phyloP scores from a whole-genome alignment of 306 rosid genomes.

The Oemleria cerasiformis region DNA sequence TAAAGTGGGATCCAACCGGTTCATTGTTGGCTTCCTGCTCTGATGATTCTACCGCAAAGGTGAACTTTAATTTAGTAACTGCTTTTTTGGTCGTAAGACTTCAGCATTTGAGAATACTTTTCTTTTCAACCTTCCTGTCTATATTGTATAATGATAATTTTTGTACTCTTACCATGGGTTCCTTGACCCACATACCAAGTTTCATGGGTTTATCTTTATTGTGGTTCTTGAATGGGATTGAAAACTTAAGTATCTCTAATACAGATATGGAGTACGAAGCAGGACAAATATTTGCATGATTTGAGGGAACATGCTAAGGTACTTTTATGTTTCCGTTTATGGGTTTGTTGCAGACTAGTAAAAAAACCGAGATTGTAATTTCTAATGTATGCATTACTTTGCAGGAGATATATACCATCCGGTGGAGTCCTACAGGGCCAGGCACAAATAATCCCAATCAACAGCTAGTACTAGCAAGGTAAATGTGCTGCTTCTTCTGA shows the following conservation, averaged over 20 bases:
- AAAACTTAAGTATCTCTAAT: conserved; percentile 6
- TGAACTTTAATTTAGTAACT: conserved; percentile 4
- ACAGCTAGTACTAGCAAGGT: conserved; percentile 57
- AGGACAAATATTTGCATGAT: conserved; percentile 50
- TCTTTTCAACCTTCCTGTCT: background rate
- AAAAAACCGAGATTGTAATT: conserved; percentile 1
- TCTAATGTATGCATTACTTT: conserved; percentile 11
- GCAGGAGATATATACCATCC: conserved; percentile 65
- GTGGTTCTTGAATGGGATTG: background rate
- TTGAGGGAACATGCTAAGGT: conserved; percentile 63
- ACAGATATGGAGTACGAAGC: conserved; percentile 65
- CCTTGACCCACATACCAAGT: background rate
- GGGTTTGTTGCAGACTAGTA: background rate
- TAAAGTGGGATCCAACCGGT: conserved; percentile 74
- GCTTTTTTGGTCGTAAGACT: no score
- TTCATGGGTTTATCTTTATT: background rate
- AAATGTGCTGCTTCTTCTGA: conserved; percentile 16
- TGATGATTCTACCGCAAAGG: conserved; percentile 63
- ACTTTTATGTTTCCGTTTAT: background rate
- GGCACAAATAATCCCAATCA: conserved; percentile 50
- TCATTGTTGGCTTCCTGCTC: conserved; percentile 68
- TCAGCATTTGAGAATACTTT: background rate
- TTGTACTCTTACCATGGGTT: background rate
- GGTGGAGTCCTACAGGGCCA: conserved; percentile 70
- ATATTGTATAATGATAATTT: background rate